These are phyloP conservation scores for Pilasporangium apinafurcum DNA, from an alignment of 352 stramenopile species.

Conservation along the genomic window DNA sequence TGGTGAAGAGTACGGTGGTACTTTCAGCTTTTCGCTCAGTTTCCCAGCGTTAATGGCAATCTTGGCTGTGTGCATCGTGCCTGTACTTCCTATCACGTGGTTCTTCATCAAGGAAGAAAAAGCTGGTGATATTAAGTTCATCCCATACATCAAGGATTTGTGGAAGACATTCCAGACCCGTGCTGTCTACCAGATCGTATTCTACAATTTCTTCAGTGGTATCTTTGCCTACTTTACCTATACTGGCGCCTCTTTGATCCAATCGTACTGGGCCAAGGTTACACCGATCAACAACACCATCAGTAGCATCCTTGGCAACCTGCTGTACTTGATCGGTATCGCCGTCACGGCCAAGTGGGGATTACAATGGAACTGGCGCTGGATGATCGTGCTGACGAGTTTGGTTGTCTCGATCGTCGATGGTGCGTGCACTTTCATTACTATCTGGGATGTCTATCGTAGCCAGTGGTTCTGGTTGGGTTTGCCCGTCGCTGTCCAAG, in stretches of 20 bases:
- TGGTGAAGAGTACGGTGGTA: conserved; percentile 34
- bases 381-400: conserved; percentile 27
- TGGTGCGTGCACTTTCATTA: conserved; percentile 32
- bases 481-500: conserved; percentile 27
- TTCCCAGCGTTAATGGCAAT: conserved; percentile 35
- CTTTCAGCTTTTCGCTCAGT: conserved; percentile 39
- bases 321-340: conserved; percentile 18
- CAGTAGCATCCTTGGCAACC: conserved; percentile 17
- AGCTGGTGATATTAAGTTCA: not conserved
- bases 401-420: conserved; percentile 27
- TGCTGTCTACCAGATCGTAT: conserved; percentile 37
- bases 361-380: conserved; percentile 39
- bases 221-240: conserved; percentile 26
- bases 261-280: conserved; percentile 31
- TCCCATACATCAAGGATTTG: not conserved
- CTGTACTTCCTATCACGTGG: conserved; percentile 12
- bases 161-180: conserved; percentile 24
- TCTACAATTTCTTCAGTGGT: conserved; percentile 37
- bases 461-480: conserved; percentile 55
- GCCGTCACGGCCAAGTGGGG: conserved; percentile 26
- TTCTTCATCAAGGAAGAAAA: conserved; percentile 11
- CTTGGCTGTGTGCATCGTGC: conserved; percentile 2
- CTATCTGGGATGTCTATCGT: conserved; percentile 41
- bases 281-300: conserved; percentile 31
- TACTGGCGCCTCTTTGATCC: conserved; percentile 19